Conservation (phyloP, 208 protist species). For the Leishmania gerbilli region DNA sequence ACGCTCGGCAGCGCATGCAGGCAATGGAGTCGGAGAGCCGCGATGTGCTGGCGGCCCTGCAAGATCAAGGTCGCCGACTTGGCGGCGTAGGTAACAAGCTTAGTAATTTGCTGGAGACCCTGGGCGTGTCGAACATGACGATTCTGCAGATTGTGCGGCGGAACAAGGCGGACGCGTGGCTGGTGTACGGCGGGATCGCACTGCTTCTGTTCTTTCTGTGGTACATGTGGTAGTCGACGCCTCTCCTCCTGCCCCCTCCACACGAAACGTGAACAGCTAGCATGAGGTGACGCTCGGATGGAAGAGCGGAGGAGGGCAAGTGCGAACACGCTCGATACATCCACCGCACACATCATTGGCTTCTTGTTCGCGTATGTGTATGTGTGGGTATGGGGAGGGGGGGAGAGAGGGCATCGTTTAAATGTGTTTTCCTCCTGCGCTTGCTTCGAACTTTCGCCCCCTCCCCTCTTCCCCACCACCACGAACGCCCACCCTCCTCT, state of each 20-base stretch:
- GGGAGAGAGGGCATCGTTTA: no score
- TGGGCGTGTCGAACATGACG: slow-evolving; percentile 81
- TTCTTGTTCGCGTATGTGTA: not conserved
- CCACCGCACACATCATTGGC: not conserved
- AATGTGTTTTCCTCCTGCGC: no score
- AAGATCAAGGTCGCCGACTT: slow-evolving; percentile 63
- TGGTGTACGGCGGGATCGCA: slow-evolving; percentile 74
- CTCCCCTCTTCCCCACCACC: not conserved
- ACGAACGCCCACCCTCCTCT: not conserved
- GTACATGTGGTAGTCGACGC: slow-evolving; percentile 48
- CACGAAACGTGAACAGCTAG: not conserved
- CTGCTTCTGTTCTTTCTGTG: slow-evolving; percentile 69
- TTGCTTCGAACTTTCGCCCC: not conserved
- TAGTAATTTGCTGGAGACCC: slow-evolving; percentile 67
- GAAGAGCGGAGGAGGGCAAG: no score
- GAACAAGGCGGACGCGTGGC: slow-evolving; percentile 81
- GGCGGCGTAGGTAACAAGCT: slow-evolving; percentile 61
- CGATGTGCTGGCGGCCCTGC: slow-evolving; percentile 65
- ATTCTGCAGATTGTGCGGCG: slow-evolving; percentile 79
- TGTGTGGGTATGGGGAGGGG: no score
- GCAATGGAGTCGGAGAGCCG: slow-evolving; percentile 71
- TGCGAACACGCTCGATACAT: not conserved
- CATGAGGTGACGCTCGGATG: not conserved
- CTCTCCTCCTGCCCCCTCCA: not conserved
- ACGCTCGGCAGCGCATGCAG: slow-evolving; percentile 64